phyloP scores from a whole-genome alignment of 441 rosid genomes.

The Capsella rubella region DNA sequence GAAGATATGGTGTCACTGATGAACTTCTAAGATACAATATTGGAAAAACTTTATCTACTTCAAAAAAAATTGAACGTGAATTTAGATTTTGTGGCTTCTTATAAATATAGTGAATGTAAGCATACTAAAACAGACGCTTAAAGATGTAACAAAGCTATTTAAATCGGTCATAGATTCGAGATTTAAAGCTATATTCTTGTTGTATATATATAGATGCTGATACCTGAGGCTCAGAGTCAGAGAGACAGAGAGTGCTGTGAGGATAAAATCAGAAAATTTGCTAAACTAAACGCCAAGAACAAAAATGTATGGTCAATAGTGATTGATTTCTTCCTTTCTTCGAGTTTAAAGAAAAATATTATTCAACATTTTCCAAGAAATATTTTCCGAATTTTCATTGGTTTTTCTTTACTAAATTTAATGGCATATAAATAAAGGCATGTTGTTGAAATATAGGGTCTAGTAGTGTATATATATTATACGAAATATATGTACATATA shows the following conservation, averaged over 20 bases:
- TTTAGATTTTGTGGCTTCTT: slow-evolving; percentile 1
- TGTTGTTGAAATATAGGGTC: not conserved
- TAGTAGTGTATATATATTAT: slow-evolving; percentile 10
- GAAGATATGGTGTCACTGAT: slow-evolving; percentile 14
- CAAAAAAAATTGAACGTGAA: not conserved
- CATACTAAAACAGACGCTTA: not conserved
- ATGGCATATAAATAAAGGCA: slow-evolving; percentile 3
- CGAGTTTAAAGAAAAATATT: not conserved
- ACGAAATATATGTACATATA: not conserved
- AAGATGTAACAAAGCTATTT: slow-evolving; percentile 7
- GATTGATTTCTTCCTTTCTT: not conserved
- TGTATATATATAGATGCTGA: slow-evolving; percentile 27
- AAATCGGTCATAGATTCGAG: slow-evolving; percentile 14
- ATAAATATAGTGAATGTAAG: not conserved
- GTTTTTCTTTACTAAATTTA: not conserved
- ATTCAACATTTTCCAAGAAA: not conserved
- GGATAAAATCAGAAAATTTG: slow-evolving; percentile 27
- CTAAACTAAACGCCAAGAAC: slow-evolving; percentile 37
- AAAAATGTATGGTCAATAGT: slow-evolving; percentile 29
- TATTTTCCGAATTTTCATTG: not conserved
- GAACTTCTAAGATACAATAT: not conserved
- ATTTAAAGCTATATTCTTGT: not conserved
- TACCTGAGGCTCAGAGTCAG: slow-evolving; percentile 16
- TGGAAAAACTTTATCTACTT: slow-evolving; percentile 11
- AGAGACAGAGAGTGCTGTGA: slow-evolving; percentile 36